A percentile compares a stretch with the other conserved stretches of the same genome.
Evolutionary conservation across 2,329 filamentous ascomycete genomes (phyloP).

Genomic region (Fusarium anthophilum): DNA sequence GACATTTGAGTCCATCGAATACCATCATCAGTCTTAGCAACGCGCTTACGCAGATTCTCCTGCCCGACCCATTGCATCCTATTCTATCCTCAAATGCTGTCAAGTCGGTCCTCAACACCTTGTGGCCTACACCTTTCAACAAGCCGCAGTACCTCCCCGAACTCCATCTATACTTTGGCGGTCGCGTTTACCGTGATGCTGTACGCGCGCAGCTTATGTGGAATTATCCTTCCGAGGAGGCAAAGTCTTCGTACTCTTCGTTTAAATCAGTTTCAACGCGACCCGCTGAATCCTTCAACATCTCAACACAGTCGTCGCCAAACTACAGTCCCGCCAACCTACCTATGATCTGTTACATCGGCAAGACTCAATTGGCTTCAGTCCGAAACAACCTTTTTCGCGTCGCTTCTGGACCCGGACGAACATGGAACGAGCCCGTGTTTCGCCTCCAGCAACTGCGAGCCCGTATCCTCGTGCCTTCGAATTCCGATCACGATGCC

Average conservation of each 20-base stretch:
- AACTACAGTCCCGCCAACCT: constrained; percentile 36
- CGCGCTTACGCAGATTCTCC: constrained; percentile 56
- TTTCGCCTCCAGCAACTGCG: constrained; percentile 57
- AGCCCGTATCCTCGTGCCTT: constrained; percentile 58
- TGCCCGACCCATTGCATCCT: constrained; percentile 45
- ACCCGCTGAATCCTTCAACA: constrained; percentile 44
- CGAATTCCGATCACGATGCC: constrained; percentile 60
- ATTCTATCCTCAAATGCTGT: constrained; percentile 54
- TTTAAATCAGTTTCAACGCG: constrained; percentile 52
- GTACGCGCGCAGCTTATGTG: constrained; percentile 62
- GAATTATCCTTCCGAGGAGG: constrained; percentile 49
- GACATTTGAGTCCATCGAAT: constrained; percentile 51
- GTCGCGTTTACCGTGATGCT: constrained; percentile 54
- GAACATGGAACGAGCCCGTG: constrained; percentile 58
- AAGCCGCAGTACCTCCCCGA: constrained; percentile 48
- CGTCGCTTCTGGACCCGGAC: constrained; percentile 52
- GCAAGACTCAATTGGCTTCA: constrained; percentile 56
- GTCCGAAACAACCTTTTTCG: constrained; percentile 60
- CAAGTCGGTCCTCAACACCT: constrained; percentile 54
- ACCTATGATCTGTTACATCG: constrained; percentile 58
- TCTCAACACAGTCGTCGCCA: constrained; percentile 36
- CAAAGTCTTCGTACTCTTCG: constrained; percentile 43
- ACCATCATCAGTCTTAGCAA: constrained; percentile 55
- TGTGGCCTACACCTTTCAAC: constrained; percentile 54
- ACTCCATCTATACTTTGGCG: constrained; percentile 61